phyloP scores from a whole-genome alignment of 2,329 filamentous ascomycete species.

The Penicillium janthinellum region DNA sequence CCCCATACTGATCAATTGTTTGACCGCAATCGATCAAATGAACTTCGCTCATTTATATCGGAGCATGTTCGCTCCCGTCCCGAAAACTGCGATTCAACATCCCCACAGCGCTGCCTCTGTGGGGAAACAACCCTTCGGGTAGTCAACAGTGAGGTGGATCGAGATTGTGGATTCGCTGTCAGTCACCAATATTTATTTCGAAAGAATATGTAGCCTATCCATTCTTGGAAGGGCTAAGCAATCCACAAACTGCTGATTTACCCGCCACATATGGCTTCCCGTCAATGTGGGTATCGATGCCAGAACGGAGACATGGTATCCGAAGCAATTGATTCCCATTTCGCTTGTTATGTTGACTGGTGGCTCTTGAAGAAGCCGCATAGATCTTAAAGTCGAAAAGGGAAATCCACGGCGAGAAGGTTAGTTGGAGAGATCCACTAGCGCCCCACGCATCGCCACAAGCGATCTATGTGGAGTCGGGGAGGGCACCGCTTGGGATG shows the following conservation, averaged over 20 bases:
- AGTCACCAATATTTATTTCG: background rate
- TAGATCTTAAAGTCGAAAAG: constrained; percentile 6
- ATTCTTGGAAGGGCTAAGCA: background rate
- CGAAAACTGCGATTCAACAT: background rate
- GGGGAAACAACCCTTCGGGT: background rate
- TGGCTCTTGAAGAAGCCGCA: background rate
- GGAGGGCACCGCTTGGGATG: background rate
- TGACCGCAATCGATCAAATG: background rate
- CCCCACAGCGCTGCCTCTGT: background rate
- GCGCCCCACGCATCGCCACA: background rate
- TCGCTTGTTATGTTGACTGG: too few species aligned
- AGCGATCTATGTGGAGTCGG: background rate
- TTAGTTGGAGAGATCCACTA: constrained; percentile 6
- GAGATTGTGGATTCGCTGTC: background rate
- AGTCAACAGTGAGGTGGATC: background rate
- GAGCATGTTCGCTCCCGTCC: background rate
- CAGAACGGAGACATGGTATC: background rate
- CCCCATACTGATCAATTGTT: background rate
- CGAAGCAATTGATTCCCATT: background rate
- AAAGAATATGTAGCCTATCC: too few species aligned
- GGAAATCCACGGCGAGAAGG: constrained; percentile 17
- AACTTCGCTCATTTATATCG: background rate
- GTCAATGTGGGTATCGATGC: background rate
- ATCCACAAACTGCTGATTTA: background rate
- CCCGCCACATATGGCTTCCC: background rate